Base-by-base conservation (phyloP, 306 rosid genomes). In the Citrullus amarus region DNA sequence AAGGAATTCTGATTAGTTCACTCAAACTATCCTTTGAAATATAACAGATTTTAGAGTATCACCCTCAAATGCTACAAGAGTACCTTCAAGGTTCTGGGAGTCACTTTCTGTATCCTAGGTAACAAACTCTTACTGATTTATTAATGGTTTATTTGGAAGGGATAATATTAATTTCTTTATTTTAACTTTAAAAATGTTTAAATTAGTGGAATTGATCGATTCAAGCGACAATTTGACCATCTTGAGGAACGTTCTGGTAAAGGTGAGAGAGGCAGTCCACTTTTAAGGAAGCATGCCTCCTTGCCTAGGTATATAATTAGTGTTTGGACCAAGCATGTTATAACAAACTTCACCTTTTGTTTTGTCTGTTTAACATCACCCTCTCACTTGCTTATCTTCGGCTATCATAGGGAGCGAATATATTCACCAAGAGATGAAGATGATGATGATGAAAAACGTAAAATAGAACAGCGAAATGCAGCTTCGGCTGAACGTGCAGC, bases 71-170 rank as follows among this genome's bases (percentile, higher is more conserved):
- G 91, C 82, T 90, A 66, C 84, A 78, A 39, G 93, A 88, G 80
- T 83, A 90, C 81, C 83, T 88, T 44, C 78, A 85, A 60, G 91
- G 91, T 68, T 81, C 82, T 28, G 90, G 87, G 28, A 68, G 79
- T 80, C 81, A 82, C 79, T 90, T 88, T 84, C 77, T 90, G 88
- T 90, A 90, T 87, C 91, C 93, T 66, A 90, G 93, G 93, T 90
- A 69, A 72, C 85, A 41, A 67, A 78, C 41, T 22, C 51, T 14
- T 12, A 65, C 22, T 44, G 79, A 15, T 72, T 72, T 72, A 72
- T 50, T 8, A 46, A 50, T 48, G 13, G 13, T 15, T 72, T 72
- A 15, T 72, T 46, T 8, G 39, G 18, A 48, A 48, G 58, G 28
- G 58, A 28, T 14, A 2, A 48, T 71, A 69, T 22, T 76, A 34